Evolutionary conservation across 768 basidiomycete genomes (phyloP).

Genomic region (Suillus spraguei): DNA sequence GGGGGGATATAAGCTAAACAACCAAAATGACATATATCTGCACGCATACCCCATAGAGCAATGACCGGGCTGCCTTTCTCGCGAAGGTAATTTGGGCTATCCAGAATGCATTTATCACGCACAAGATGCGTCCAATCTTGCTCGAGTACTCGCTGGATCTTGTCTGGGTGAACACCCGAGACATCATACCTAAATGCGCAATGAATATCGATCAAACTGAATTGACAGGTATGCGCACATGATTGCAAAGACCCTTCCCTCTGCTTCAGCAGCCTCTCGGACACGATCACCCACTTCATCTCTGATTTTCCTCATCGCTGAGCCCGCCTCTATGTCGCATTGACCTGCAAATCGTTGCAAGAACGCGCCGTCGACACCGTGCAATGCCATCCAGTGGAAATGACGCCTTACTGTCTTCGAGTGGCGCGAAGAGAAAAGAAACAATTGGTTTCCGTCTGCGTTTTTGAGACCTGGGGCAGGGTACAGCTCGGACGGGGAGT

Average conservation of each 20-base stretch:
- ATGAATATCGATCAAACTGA: constrained; percentile 7
- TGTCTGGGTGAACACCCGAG: constrained; percentile 70
- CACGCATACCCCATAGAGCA: constrained; percentile 63
- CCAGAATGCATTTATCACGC: constrained; percentile 57
- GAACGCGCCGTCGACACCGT: constrained; percentile 81
- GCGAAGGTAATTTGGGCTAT: constrained; percentile 72
- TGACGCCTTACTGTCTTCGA: constrained; percentile 69
- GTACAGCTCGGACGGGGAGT: constrained; percentile 71
- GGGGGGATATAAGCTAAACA: not conserved
- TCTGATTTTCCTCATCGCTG: constrained; percentile 62
- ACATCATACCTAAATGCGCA: constrained; percentile 71
- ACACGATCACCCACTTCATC: constrained; percentile 78
- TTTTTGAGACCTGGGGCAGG: constrained; percentile 66
- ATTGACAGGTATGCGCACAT: constrained; percentile 54
- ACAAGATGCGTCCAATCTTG: constrained; percentile 78
- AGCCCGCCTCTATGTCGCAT: constrained; percentile 56
- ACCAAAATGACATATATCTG: not conserved
- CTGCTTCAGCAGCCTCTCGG: constrained; percentile 74
- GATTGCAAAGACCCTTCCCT: constrained; percentile 81
- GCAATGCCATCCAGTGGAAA: constrained; percentile 73
- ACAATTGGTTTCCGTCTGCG: constrained; percentile 56
- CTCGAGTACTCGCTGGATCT: constrained; percentile 66
- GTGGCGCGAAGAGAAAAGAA: constrained; percentile 80
- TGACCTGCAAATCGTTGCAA: constrained; percentile 77
- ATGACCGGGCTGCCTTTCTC: constrained; percentile 74